Conservation (phyloP, 768 basidiomycete genomes). For the Megacollybia marginata region DNA sequence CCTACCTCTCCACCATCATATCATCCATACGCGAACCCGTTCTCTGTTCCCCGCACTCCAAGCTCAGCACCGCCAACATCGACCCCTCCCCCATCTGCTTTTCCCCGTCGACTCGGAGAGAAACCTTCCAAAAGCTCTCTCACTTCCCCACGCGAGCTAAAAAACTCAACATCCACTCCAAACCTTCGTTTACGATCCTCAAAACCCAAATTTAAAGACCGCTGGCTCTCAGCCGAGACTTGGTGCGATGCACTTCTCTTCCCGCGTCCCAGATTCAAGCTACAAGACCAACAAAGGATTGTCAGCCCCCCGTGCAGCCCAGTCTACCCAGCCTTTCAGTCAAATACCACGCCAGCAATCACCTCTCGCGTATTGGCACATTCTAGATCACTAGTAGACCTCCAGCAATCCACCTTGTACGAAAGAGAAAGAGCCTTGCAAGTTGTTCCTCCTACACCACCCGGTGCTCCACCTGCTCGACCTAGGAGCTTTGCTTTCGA, state of each 20-base stretch:
- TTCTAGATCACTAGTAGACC: conserved; percentile 37
- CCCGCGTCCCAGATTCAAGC: conserved; percentile 65
- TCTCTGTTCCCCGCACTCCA: conserved; percentile 3
- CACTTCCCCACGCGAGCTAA: conserved; percentile 22
- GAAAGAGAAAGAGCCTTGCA: no score
- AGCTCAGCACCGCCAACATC: not conserved
- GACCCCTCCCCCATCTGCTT: not conserved
- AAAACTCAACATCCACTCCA: conserved; percentile 59
- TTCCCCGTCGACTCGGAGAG: not conserved
- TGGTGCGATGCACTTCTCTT: conserved; percentile 80
- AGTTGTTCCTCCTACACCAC: no score
- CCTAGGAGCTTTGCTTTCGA: conserved; percentile 57
- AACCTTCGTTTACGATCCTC: conserved; percentile 35
- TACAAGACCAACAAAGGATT: conserved; percentile 20
- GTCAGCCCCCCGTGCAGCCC: conserved; percentile 47
- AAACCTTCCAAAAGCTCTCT: not conserved
- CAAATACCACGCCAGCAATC: conserved; percentile 15
- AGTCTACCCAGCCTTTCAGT: conserved; percentile 14
- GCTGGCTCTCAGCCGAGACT: conserved; percentile 68
- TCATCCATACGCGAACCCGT: conserved; percentile 47
- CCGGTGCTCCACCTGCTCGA: conserved; percentile 20
- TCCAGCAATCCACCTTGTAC: conserved; percentile 6
- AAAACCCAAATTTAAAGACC: conserved; percentile 39
- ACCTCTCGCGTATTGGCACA: conserved; percentile 42
- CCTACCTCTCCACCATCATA: conserved; percentile 5